These are phyloP conservation scores for Pseudogymnoascus sp. DNA, from an alignment of 2,329 filamentous ascomycete species.

Conservation along the genomic window DNA sequence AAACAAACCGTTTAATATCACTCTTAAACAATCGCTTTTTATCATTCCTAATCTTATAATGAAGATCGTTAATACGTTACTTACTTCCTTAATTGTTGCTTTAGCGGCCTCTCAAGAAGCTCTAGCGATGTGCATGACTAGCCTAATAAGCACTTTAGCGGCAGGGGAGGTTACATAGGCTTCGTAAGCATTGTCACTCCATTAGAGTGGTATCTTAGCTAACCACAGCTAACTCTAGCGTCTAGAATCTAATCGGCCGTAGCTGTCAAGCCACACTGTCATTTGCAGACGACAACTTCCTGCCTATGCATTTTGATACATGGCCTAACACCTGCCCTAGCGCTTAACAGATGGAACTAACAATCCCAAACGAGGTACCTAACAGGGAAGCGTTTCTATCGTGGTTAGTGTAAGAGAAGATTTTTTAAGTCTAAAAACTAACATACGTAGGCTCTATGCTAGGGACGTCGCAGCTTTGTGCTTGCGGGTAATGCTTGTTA, in stretches of 20 bases:
- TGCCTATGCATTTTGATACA: neutral
- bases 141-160: neutral
- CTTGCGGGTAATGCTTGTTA: neutral
- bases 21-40: neutral
- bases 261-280: neutral
- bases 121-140: neutral
- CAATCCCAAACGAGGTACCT: neutral
- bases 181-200: neutral
- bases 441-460: neutral
- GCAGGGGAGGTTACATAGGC: neutral
- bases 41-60: neutral
- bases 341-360: neutral
- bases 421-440: neutral
- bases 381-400: neutral
- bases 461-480: neutral
- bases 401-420: neutral
- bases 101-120: neutral
- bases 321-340: neutral
- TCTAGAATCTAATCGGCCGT: neutral
- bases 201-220: neutral
- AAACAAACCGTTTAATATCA: neutral
- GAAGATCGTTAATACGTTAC: neutral
- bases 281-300: neutral
- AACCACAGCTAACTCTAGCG: neutral
- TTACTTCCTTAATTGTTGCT: neutral